Evolutionary conservation across 352 stramenopile genomes (phyloP).

Genomic region (Phytophthora cactorum): DNA sequence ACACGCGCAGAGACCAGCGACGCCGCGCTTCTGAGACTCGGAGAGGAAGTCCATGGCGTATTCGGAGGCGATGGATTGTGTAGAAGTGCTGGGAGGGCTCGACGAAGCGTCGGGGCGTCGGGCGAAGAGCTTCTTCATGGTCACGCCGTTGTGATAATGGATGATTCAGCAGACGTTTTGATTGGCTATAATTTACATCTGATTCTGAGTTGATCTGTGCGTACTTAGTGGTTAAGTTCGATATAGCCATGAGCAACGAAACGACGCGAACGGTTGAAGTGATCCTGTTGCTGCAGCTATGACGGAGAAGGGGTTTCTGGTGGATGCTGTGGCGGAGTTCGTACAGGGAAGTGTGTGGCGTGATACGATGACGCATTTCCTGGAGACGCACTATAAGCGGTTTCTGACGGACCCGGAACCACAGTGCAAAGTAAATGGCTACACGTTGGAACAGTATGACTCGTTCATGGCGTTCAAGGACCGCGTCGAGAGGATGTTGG

Average conservation of each 20-base stretch:
- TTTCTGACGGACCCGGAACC: slow-evolving; percentile 44
- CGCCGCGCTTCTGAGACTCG: slow-evolving; percentile 65
- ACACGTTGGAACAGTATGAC: slow-evolving; percentile 67
- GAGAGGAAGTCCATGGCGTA: slow-evolving; percentile 47
- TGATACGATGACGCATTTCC: slow-evolving; percentile 55
- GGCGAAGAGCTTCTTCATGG: slow-evolving; percentile 33
- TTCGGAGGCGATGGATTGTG: slow-evolving; percentile 11
- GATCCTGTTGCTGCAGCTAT: slow-evolving; percentile 2
- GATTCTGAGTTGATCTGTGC: slow-evolving; percentile 2
- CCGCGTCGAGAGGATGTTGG: slow-evolving; percentile 65
- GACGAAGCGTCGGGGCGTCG: background rate
- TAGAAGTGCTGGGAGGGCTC: slow-evolving; percentile 2
- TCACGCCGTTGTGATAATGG: slow-evolving; percentile 13
- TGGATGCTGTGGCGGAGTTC: slow-evolving; percentile 79
- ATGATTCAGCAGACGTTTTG: slow-evolving; percentile 7
- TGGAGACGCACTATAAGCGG: slow-evolving; percentile 57
- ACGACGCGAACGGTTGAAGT: slow-evolving; percentile 9
- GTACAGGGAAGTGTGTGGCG: slow-evolving; percentile 63
- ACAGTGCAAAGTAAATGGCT: slow-evolving; percentile 35
- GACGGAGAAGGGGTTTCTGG: slow-evolving; percentile 68
- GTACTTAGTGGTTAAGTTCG: background rate
- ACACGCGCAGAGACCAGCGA: slow-evolving; percentile 73
- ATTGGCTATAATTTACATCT: slow-evolving; percentile 23
- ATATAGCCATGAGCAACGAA: slow-evolving; percentile 27
- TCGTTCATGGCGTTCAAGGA: slow-evolving; percentile 81